Evolutionary conservation across 495 filamentous ascomycete species (phyloP).

Genomic region (Trichoderma erinaceum): DNA sequence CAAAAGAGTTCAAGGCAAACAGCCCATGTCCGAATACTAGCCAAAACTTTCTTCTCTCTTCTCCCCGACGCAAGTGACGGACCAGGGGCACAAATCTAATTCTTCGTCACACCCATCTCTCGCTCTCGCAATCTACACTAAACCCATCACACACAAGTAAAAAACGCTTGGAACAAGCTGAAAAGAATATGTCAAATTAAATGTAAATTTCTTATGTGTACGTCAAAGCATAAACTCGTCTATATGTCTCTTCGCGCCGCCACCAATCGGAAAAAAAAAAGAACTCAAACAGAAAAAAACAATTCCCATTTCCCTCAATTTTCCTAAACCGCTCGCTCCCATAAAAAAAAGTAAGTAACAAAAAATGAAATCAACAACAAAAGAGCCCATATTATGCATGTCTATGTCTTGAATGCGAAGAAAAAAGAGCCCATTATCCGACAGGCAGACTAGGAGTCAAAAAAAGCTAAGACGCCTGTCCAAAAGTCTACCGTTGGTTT

Average conservation of each 20-base stretch:
- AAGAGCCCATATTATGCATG: not conserved
- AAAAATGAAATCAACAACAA: not conserved
- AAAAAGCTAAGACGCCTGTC: not conserved
- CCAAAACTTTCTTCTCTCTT: too few species aligned
- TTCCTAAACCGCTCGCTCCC: constrained; percentile 11
- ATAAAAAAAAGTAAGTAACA: not conserved
- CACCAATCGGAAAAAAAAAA: not conserved
- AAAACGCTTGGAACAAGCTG: too few species aligned
- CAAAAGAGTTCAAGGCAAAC: too few species aligned
- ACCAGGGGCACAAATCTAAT: too few species aligned
- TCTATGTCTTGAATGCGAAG: not conserved
- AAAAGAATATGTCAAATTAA: not conserved
- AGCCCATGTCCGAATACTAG: too few species aligned
- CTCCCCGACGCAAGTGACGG: too few species aligned
- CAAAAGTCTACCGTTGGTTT: not conserved
- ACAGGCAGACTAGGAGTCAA: not conserved
- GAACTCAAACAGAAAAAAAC: not conserved
- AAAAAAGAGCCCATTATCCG: not conserved
- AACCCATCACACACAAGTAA: too few species aligned
- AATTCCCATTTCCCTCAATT: not conserved
- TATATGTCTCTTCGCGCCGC: not conserved
- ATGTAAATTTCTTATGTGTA: not conserved
- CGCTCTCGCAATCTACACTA: too few species aligned
- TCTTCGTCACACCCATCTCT: too few species aligned
- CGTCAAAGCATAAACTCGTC: not conserved